Evolutionary conservation across 345 rosid genomes (phyloP).

Genomic region (Citrus sinensis): DNA sequence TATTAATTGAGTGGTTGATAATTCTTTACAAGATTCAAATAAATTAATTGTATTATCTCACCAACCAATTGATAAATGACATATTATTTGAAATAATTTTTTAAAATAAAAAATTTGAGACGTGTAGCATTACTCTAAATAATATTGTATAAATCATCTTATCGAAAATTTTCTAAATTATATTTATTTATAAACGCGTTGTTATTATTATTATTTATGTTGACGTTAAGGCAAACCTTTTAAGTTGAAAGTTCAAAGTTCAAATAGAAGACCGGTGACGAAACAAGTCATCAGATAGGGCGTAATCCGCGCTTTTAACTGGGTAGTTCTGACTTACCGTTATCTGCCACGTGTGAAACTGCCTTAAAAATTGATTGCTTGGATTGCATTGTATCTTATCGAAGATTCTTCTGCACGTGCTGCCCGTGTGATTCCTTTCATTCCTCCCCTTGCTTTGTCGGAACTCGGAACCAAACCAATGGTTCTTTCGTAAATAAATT

Average conservation of each 20-base stretch:
- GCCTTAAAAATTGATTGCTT: neutral
- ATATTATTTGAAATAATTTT: too few species aligned
- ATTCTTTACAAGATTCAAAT: too few species aligned
- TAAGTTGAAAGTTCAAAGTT: too few species aligned
- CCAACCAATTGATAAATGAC: too few species aligned
- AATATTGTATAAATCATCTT: too few species aligned
- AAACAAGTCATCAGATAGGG: neutral
- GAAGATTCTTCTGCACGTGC: neutral
- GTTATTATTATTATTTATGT: too few species aligned
- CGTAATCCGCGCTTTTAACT: neutral
- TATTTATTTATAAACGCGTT: too few species aligned
- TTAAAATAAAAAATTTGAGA: too few species aligned
- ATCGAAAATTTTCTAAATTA: too few species aligned
- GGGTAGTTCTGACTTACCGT: neutral
- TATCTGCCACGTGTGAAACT: neutral
- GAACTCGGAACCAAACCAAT: neutral
- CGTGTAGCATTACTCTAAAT: too few species aligned
- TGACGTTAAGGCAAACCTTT: neutral
- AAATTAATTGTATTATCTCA: too few species aligned
- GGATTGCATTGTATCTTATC: neutral
- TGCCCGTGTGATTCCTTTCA: neutral
- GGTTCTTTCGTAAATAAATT: neutral
- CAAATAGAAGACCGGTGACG: neutral
- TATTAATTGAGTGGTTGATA: too few species aligned
- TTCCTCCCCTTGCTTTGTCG: neutral